Evolutionary conservation across 257 asterid species (phyloP), one percentile per base, ranked within the genome.

Genomic region (Lantana camara): DNA sequence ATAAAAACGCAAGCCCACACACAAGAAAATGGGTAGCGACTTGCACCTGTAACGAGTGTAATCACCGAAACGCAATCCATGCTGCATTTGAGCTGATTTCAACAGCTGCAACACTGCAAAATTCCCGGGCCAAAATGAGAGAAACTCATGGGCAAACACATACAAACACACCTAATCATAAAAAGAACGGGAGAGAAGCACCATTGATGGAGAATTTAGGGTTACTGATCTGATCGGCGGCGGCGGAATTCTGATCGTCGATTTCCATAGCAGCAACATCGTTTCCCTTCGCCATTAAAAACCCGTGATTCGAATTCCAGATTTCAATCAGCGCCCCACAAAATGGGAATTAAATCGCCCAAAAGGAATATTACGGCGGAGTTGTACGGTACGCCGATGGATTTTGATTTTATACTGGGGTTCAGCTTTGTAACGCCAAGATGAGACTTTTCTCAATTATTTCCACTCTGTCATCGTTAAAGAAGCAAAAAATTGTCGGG

Each of bases 71-170:
- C 97, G 97, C 84, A 94, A 84, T 50, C 99, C 99, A 68, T 94
- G 99, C 91, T 94, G 97, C 99, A 88, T 85, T 77, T 94, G 99
- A 64, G 99, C 87, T 68, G 95, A 84, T 82, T 94, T 94, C 84
- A 88, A 66, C 21, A 90, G 89, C 80, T 85, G 95, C 83, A 88
- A 78, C 63, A 94, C 99, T 88, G 83, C 50, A 73, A 69, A 75
- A 34, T n/a, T 46, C 63, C 61, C 73, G 61, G 16, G 20, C 50
- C 62, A 69, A 35, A 17, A 49, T 20, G 4, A 60, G 60, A 58
- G 67, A 59, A 9, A 67, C 20, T 27, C 27, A 41, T 37, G 34
- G 30, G 15, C 8, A 50, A 11, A 32, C 48, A 52, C 30, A 42
- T 19, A 65, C 3, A 41, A 57, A 57, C 1, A 50, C 67, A 47